Evolutionary conservation across 202 grass and related monocot genomes (phyloP).

Genomic region (Tripidium arundinaceum): DNA sequence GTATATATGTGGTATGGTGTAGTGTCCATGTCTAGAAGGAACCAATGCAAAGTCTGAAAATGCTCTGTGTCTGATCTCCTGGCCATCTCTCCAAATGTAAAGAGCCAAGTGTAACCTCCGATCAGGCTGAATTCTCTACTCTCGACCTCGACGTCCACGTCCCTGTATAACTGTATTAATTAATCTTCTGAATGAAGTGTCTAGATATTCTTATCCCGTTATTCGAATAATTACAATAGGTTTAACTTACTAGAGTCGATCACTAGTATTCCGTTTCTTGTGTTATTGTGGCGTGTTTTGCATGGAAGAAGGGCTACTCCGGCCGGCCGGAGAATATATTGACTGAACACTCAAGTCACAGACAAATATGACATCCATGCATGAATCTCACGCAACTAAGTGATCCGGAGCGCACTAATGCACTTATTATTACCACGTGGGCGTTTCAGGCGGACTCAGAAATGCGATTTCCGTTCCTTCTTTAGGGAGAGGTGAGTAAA

Average conservation of each 20-base stretch:
- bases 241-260: neutral
- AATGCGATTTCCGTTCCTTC: no score
- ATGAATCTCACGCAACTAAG: neutral
- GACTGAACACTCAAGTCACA: neutral
- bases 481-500: no score
- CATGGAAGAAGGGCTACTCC: neutral
- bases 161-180: neutral
- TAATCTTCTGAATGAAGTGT: neutral
- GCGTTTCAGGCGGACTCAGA: no score
- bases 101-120: neutral
- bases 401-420: no score
- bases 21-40: slow-evolving; percentile 28
- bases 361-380: neutral
- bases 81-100: slow-evolving; percentile 12
- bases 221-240: neutral
- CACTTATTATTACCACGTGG: no score
- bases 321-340: neutral
- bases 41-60: neutral
- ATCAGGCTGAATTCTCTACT: no score
- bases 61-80: neutral
- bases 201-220: neutral
- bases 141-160: neutral
- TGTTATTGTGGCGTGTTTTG: neutral
- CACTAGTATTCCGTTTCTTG: no score
- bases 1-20: neutral